Percentiles rank a stretch among this genome's conserved stretches.
These are phyloP conservation scores for Nemophila menziesii DNA, from an alignment of 257 asterid genomes.

Conservation along the genomic window DNA sequence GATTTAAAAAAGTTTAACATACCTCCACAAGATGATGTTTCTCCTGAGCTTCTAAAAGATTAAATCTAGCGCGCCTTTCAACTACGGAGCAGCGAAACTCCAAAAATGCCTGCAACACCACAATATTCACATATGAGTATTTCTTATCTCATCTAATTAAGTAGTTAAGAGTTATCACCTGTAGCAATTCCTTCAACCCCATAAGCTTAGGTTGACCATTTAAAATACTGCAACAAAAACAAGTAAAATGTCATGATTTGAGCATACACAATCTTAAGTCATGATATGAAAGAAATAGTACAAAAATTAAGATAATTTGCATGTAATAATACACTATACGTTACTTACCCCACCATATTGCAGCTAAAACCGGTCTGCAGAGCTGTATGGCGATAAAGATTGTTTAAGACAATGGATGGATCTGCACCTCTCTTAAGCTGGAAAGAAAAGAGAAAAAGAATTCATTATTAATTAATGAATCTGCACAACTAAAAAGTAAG, in stretches of 20 bases:
- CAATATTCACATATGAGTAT: background rate
- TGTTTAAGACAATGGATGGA: conserved; percentile 76
- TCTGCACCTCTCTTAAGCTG: conserved; percentile 95
- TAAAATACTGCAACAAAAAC: conserved; percentile 52
- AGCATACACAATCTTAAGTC: no score
- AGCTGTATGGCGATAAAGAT: conserved; percentile 76
- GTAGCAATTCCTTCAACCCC: conserved; percentile 95
- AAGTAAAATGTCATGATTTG: conserved; percentile 6
- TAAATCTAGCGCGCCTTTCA: conserved; percentile 78
- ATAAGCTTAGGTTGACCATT: conserved; percentile 86
- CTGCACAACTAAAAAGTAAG: conserved; percentile 5
- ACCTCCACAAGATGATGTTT: conserved; percentile 95
- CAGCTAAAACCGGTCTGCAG: conserved; percentile 86
- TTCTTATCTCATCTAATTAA: no score
- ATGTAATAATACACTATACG: conserved; percentile 1
- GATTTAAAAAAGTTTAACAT: conserved; percentile 5
- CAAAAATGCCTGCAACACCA: conserved; percentile 65
- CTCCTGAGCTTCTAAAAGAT: conserved; percentile 78
- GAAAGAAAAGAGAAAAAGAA: conserved; percentile 10
- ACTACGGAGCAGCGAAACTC: conserved; percentile 86
- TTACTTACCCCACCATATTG: conserved; percentile 98
- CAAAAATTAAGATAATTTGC: background rate
- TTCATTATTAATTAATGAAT: conserved; percentile 1
- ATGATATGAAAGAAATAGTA: no score
- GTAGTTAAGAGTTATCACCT: conserved; percentile 36